These are phyloP conservation scores for Debaryomyces udenii DNA, from an alignment of 1,139 yeast genomes.

Conservation along the genomic window DNA sequence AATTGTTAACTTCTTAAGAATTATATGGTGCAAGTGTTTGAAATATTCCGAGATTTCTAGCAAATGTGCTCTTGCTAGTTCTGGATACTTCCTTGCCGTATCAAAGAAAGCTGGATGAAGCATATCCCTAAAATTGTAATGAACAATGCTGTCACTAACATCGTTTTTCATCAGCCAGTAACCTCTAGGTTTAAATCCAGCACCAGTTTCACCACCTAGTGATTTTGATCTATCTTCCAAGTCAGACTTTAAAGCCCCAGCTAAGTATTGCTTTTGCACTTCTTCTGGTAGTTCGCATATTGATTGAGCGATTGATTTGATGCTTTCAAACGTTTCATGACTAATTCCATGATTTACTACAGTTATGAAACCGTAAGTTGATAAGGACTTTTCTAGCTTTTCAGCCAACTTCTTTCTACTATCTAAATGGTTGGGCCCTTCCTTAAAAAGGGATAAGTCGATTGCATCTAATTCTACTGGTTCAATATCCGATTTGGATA, in stretches of 20 bases:
- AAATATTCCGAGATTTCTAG: conserved; percentile 31
- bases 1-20: conserved; percentile 28
- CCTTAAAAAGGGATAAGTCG: conserved; percentile 22
- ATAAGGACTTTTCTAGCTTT: conserved; percentile 24
- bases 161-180: conserved; percentile 38
- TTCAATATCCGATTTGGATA: conserved; percentile 12
- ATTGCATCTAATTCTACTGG: conserved; percentile 22
- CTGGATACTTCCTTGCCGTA: conserved; percentile 26
- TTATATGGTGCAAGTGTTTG: conserved; percentile 25
- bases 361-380: conserved; percentile 26
- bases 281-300: conserved; percentile 27
- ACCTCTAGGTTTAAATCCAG: conserved; percentile 34
- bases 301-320: conserved; percentile 26
- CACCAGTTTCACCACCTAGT: conserved; percentile 32
- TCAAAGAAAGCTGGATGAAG: conserved; percentile 28
- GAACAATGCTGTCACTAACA: conserved; percentile 31
- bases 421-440: conserved; percentile 20
- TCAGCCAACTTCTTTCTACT: conserved; percentile 21
- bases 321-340: conserved; percentile 19
- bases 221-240: conserved; percentile 27
- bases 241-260: conserved; percentile 33
- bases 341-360: conserved; percentile 26
- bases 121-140: conserved; percentile 30
- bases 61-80: conserved; percentile 30
- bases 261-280: conserved; percentile 22